phyloP scores from a whole-genome alignment of 2,329 filamentous ascomycete species.

The Clonostachys sp. region DNA sequence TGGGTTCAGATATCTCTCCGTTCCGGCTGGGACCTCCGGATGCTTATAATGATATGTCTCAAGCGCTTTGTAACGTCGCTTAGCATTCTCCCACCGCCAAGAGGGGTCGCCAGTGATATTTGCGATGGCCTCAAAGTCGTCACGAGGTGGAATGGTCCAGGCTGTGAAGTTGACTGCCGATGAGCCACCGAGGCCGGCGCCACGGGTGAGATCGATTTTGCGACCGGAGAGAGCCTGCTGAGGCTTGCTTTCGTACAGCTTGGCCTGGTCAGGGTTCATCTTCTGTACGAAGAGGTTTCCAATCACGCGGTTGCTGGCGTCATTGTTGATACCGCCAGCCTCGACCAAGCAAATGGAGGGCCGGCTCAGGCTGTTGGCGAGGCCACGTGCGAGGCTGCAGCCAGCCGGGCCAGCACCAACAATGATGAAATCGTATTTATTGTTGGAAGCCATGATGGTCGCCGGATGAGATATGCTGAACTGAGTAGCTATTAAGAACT shows the following conservation, averaged over 20 bases:
- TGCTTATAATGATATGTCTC: constrained; percentile 45
- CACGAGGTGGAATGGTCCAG: constrained; percentile 48
- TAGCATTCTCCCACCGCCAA: constrained; percentile 50
- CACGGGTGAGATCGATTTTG: constrained; percentile 42
- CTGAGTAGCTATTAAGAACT: too few relatives aligned
- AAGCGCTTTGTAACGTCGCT: constrained; percentile 43
- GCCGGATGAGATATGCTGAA: too few relatives aligned
- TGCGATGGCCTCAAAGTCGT: constrained; percentile 61
- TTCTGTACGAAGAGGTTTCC: too few relatives aligned
- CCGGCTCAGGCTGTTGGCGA: too few relatives aligned
- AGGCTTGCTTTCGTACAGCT: constrained; percentile 11
- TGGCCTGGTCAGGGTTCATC: too few relatives aligned
- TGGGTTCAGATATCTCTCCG: constrained; percentile 39
- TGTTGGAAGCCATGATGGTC: too few relatives aligned
- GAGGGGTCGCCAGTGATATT: constrained; percentile 46
- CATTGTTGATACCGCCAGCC: too few relatives aligned
- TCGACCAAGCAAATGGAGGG: too few relatives aligned
- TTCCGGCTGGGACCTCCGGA: constrained; percentile 21
- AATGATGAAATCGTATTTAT: too few relatives aligned
- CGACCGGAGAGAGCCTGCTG: constrained; percentile 36
- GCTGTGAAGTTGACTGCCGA: constrained; percentile 51
- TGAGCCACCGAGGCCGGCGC: constrained; percentile 45
- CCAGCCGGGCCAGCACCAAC: too few relatives aligned
- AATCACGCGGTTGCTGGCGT: too few relatives aligned
- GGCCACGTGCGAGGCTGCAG: too few relatives aligned